These are phyloP conservation scores for Entomophthora muscae DNA, from an alignment of 371 early-diverging fungal species.

Conservation along the genomic window DNA sequence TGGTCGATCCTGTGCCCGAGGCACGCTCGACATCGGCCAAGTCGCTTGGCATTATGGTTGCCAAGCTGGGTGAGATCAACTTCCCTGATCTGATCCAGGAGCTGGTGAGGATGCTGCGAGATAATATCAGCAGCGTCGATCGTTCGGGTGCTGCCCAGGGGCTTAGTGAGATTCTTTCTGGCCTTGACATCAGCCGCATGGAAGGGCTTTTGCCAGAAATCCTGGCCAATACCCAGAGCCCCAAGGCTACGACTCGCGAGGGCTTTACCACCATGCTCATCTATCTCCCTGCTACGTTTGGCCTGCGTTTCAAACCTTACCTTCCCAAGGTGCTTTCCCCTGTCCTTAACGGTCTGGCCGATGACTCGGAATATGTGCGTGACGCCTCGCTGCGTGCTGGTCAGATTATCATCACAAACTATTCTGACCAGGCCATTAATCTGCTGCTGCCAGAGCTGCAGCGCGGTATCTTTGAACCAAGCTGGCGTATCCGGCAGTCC, in stretches of 20 bases:
- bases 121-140: constrained; percentile 78
- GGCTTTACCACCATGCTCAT: constrained; percentile 88
- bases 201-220: constrained; percentile 82
- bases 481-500: constrained; percentile 91
- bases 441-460: constrained; percentile 81
- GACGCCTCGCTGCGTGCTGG: constrained; percentile 82
- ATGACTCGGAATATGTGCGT: constrained; percentile 88
- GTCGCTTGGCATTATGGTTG: constrained; percentile 81
- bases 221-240: constrained; percentile 53
- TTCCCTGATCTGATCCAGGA: constrained; percentile 85
- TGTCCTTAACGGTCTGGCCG: constrained; percentile 80
- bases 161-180: constrained; percentile 81
- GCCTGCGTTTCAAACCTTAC: constrained; percentile 75
- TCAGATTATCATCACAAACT: constrained; percentile 80
- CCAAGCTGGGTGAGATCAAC: constrained; percentile 76
- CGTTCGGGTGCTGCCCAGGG: constrained; percentile 96
- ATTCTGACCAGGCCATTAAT: constrained; percentile 74
- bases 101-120: constrained; percentile 62
- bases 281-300: constrained; percentile 89
- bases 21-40: constrained; percentile 86
- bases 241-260: constrained; percentile 74
- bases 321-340: constrained; percentile 71
- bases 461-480: constrained; percentile 69
- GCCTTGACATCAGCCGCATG: constrained; percentile 72
- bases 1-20: constrained; percentile 91